Conservation (phyloP, 208 protist species). For the Leishmania mexicana region DNA sequence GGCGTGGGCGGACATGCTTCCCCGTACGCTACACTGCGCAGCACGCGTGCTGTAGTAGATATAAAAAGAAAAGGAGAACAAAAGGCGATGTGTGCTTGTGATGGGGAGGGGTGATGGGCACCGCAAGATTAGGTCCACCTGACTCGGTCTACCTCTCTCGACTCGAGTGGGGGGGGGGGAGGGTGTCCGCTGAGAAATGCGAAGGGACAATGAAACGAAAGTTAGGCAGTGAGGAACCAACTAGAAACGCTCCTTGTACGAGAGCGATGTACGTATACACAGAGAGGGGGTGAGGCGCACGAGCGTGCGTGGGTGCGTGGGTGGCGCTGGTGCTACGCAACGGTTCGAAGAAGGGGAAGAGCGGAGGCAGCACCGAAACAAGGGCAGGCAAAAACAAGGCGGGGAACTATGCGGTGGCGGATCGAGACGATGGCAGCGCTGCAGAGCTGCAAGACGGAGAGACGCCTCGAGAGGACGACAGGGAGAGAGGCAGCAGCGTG, state of each 20-base stretch:
- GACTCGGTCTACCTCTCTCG: background rate
- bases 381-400: background rate
- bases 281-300: background rate
- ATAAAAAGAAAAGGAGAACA: background rate
- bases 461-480: background rate
- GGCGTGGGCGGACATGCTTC: conserved; percentile 18
- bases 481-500: background rate
- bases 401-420: background rate
- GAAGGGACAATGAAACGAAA: background rate
- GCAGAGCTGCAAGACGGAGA: background rate
- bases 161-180: background rate
- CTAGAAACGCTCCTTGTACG: background rate
- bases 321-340: background rate
- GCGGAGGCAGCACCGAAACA: background rate
- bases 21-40: background rate
- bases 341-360: background rate
- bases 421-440: background rate
- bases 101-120: background rate
- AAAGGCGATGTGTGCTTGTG: background rate
- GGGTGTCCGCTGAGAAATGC: background rate
- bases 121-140: background rate
- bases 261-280: background rate
- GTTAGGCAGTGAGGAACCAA: background rate
- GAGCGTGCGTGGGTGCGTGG: background rate
- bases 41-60: background rate